Percentiles rank a stretch among this genome's conserved stretches.
Conservation (phyloP, 805 yeast species). For the Spathaspora sp. region DNA sequence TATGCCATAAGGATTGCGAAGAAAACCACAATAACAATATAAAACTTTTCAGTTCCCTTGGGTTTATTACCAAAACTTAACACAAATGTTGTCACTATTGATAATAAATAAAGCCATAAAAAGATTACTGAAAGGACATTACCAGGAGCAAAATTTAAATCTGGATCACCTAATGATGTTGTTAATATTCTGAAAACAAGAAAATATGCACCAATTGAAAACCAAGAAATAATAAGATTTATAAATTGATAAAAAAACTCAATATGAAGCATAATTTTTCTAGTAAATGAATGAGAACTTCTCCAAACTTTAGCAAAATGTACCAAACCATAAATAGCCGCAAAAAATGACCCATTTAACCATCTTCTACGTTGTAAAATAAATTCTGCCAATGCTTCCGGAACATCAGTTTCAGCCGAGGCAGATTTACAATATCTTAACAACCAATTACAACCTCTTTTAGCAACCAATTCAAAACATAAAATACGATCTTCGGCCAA, state of each 20-base stretch:
- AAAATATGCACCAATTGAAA: constrained; percentile 59
- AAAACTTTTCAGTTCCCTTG: constrained; percentile 54
- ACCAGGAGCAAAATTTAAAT: constrained; percentile 42
- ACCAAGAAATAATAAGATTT: constrained; percentile 58
- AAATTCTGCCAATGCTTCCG: constrained; percentile 58
- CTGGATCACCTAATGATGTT: constrained; percentile 41
- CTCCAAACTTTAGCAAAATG: constrained; percentile 55
- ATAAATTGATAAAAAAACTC: constrained; percentile 55
- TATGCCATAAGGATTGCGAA: constrained; percentile 62
- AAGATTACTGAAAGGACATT: constrained; percentile 48
- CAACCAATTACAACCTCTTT: constrained; percentile 55
- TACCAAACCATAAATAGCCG: constrained; percentile 52
- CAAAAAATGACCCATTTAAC: constrained; percentile 70
- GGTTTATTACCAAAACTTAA: constrained; percentile 65
- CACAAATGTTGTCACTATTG: constrained; percentile 56
- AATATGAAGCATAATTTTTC: constrained; percentile 50
- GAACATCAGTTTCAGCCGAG: constrained; percentile 67
- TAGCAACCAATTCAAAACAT: constrained; percentile 63
- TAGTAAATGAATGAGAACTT: constrained; percentile 49
- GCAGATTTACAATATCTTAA: constrained; percentile 61
- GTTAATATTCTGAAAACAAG: constrained; percentile 62
- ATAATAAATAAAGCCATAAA: constrained; percentile 53
- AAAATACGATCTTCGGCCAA: constrained; percentile 67
- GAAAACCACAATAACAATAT: constrained; percentile 48
- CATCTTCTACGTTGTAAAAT: constrained; percentile 65